A percentile compares a stretch with the other conserved stretches of the same genome.
These are phyloP conservation scores for Boletus coccyginus DNA, from an alignment of 768 basidiomycete species.

Conservation along the genomic window DNA sequence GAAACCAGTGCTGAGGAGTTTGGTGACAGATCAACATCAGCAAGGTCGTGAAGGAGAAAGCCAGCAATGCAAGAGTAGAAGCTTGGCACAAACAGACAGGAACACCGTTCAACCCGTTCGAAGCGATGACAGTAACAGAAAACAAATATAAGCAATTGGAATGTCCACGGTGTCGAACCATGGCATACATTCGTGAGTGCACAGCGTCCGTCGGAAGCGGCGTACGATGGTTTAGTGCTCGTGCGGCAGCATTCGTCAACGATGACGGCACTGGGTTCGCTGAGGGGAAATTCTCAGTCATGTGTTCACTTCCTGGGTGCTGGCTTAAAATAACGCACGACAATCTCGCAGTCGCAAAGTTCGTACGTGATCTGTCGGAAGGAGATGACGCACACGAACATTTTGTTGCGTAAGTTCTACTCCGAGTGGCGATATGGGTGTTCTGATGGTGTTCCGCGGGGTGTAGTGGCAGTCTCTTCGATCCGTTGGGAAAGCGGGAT, in stretches of 20 bases:
- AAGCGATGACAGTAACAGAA: conserved; percentile 25
- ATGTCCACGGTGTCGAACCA: conserved; percentile 36
- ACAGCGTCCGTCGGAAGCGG: not conserved
- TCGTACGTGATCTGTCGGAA: conserved; percentile 39
- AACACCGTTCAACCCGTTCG: conserved; percentile 35
- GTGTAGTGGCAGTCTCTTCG: conserved; percentile 36
- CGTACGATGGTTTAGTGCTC: not conserved
- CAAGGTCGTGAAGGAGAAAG: conserved; percentile 14
- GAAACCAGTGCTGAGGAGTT: not conserved
- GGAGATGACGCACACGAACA: conserved; percentile 16
- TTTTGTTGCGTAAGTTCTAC: conserved; percentile 37
- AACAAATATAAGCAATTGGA: conserved; percentile 26
- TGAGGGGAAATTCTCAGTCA: conserved; percentile 37
- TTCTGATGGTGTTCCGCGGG: not conserved
- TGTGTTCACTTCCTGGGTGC: conserved; percentile 41
- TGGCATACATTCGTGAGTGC: conserved; percentile 33
- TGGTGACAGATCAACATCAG: conserved; percentile 24
- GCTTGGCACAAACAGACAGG: conserved; percentile 27
- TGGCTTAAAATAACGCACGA: conserved; percentile 39
- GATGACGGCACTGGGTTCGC: conserved; percentile 45
- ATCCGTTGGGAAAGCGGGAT: conserved; percentile 27
- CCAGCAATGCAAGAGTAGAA: conserved; percentile 11
- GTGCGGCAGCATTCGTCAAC: conserved; percentile 38
- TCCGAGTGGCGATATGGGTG: not conserved
- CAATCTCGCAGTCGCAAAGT: conserved; percentile 41